Evolutionary conservation across 176 grass and related monocot genomes (phyloP).

Genomic region (Neostapfia colusana): DNA sequence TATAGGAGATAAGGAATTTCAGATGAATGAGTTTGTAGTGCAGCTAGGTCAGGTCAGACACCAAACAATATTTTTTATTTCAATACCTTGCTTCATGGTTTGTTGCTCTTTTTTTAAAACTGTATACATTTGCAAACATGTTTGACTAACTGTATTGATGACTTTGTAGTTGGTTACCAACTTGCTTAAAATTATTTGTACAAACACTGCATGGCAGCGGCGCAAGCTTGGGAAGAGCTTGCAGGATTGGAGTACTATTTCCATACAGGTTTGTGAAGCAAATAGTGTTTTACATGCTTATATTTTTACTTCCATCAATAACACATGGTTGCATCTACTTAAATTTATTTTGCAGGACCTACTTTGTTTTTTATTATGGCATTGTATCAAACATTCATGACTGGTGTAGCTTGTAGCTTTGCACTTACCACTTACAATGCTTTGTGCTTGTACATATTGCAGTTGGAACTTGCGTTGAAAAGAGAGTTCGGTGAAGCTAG

Average conservation of each 20-base stretch:
- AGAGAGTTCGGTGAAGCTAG: conserved; percentile 76
- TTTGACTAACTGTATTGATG: conserved; percentile 37
- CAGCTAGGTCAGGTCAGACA: conserved; percentile 86
- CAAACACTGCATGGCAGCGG: conserved; percentile 95
- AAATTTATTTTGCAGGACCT: background rate
- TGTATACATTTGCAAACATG: conserved; percentile 5
- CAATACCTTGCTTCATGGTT: conserved; percentile 27
- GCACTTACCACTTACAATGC: background rate
- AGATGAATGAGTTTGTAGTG: conserved; percentile 92
- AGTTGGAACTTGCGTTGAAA: conserved; percentile 96
- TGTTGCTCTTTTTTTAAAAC: conserved; percentile 13
- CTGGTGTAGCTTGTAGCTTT: background rate
- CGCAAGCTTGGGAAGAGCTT: conserved; percentile 97
- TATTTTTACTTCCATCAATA: background rate
- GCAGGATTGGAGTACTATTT: conserved; percentile 96
- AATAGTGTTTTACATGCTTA: conserved; percentile 20
- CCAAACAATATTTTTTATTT: conserved; percentile 7
- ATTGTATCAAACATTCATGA: background rate
- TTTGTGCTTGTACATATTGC: conserved; percentile 33
- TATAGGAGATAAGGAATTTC: conserved; percentile 85
- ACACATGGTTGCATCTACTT: background rate
- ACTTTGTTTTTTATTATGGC: background rate
- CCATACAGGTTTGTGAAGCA: conserved; percentile 73
- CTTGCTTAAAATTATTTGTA: conserved; percentile 92
- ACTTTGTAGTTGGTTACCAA: conserved; percentile 70